Base-by-base conservation (phyloP, 805 yeast species). In the Hemisphaericaspora nanyangensis region DNA sequence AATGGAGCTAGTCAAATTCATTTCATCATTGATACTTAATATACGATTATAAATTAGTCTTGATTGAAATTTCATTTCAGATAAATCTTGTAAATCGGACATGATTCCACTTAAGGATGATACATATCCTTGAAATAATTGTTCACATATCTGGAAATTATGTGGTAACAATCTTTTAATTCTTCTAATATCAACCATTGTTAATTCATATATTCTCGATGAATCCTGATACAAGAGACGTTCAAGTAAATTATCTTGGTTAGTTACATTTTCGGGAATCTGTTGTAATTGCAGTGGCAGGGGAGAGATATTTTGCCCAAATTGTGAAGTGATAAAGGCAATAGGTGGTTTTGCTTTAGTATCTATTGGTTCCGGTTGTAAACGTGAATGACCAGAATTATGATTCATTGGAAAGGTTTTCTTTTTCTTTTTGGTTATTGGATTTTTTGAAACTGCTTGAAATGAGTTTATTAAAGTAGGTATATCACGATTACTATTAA, bases 161-260 rank as follows among this genome's bases (percentile, higher is more conserved):
- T 17, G 22, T 2, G 47, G 47, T 18, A 44, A 17, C 28, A 44
- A 25, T 17, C 47, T 25, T 31, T 44, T 44, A 5, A 44, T 35
- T 22, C 47, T 22, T 32, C 39, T 40, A 6, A 44, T 24, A 26
- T 44, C 47, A 5, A 44, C 44, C 38, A 40, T 44, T 8, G 37
- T 16, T 7, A 44, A 31, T 22, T 42, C 40, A 6, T 40, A 17
- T 19, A 35, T 12, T 10, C 37, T 38, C 13, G 32, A 7, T 11
- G 32, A 15, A 26, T 44, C 47, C 16, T 32, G 17, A 2, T 7
- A 5, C n/a, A 44, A 25, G n/a, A 35, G 25, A 16, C 29, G 19
- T 15, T 38, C 31, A 19, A 40, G 34, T 26, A 32, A 24, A 30
- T 41, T 29, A 12, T 15, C 19, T 16, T 27, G 32, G 7, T 11